These are phyloP conservation scores for Erucastrum elatum DNA, from an alignment of 345 rosid species.

Conservation along the genomic window DNA sequence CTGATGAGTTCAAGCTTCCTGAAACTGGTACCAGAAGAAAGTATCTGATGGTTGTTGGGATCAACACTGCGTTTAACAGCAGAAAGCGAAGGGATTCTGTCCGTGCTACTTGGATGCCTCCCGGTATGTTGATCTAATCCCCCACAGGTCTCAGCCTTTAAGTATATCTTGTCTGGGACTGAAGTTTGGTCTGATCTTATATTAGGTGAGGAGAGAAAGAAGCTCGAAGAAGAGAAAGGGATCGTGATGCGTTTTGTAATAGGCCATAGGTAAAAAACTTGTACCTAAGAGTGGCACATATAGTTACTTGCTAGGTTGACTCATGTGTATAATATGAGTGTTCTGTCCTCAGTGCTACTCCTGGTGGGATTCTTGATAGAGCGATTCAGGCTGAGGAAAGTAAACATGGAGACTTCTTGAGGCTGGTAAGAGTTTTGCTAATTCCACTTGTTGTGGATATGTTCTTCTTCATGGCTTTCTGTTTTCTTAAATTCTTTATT, in stretches of 20 bases:
- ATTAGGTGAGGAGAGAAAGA: constrained; percentile 77
- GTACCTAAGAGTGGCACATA: background rate
- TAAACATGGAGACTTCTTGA: constrained; percentile 88
- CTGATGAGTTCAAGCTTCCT: constrained; percentile 52
- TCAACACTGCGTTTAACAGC: constrained; percentile 95
- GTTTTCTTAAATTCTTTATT: background rate
- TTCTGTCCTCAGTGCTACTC: constrained; percentile 60
- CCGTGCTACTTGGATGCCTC: constrained; percentile 98
- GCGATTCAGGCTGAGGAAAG: constrained; percentile 94
- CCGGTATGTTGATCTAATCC: constrained; percentile 49
- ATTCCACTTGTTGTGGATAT: background rate
- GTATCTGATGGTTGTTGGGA: constrained; percentile 86
- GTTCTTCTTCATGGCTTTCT: background rate
- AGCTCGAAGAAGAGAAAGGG: constrained; percentile 98
- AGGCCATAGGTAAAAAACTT: constrained; percentile 75
- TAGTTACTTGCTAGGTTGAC: background rate
- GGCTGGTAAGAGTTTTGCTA: constrained; percentile 57
- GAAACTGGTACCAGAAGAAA: constrained; percentile 57
- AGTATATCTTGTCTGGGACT: constrained; percentile 12
- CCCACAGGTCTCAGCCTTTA: background rate
- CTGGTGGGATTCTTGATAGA: constrained; percentile 95
- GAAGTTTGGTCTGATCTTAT: background rate
- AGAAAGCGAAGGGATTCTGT: constrained; percentile 93
- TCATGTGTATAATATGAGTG: background rate
- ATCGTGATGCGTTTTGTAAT: constrained; percentile 91